phyloP scores from a whole-genome alignment of 805 yeast species.

The Cyberlindnera xylosilytica region DNA sequence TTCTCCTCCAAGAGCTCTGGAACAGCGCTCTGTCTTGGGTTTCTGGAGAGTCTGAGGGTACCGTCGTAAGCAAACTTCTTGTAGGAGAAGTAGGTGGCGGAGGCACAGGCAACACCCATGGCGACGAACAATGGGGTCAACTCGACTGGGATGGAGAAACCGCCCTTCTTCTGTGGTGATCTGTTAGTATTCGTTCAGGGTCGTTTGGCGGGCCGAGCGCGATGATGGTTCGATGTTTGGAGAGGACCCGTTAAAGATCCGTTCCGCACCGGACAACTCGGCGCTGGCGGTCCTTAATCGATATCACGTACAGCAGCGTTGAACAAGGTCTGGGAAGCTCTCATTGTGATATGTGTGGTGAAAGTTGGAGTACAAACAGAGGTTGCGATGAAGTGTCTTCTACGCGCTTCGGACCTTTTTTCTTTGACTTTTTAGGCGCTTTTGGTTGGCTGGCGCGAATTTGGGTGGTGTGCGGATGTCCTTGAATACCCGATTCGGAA shows the following conservation, averaged over 20 bases:
- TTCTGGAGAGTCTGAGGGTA: slow-evolving; percentile 47
- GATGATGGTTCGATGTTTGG: neutral
- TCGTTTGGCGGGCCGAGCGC: too few species aligned
- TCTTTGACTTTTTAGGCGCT: slow-evolving; percentile 5
- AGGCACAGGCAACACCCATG: slow-evolving; percentile 49
- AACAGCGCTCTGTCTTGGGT: slow-evolving; percentile 35
- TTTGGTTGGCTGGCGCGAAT: slow-evolving; percentile 16
- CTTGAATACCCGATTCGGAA: slow-evolving; percentile 12
- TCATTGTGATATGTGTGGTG: slow-evolving; percentile 33
- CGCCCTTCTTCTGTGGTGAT: slow-evolving; percentile 33
- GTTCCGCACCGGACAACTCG: too few species aligned
- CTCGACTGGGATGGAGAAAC: slow-evolving; percentile 47
- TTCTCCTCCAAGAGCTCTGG: slow-evolving; percentile 14
- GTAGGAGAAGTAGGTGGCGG: slow-evolving; percentile 49
- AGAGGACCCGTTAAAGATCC: too few species aligned
- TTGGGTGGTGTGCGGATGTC: slow-evolving; percentile 10
- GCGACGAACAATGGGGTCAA: slow-evolving; percentile 56
- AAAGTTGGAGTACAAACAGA: neutral
- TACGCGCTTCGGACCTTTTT: slow-evolving; percentile 7
- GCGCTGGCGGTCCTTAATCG: too few species aligned
- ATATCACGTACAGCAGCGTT: slow-evolving; percentile 47
- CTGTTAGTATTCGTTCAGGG: slow-evolving; percentile 14
- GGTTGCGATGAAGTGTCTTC: neutral
- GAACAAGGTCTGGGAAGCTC: slow-evolving; percentile 45
- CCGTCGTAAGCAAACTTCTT: slow-evolving; percentile 48